Evolutionary conservation across 2,329 filamentous ascomycete species (phyloP), one percentile per base, ranked within the genome.

Genomic region (Trichoderma sp.): DNA sequence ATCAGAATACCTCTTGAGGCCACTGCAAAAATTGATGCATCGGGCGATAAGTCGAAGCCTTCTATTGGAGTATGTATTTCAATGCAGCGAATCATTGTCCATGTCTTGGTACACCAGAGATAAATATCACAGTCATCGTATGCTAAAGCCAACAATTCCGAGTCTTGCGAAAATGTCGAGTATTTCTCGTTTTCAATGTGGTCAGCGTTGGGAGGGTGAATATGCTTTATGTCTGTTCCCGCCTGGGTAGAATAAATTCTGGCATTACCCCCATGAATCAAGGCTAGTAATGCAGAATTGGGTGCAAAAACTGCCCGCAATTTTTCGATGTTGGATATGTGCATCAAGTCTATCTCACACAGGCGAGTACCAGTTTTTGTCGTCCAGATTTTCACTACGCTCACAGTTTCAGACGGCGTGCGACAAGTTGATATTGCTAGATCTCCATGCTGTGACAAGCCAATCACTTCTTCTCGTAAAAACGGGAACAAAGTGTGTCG

Each of bases 1-100:
- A 4, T 3, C 8, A 19, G 12, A 2, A 1, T 5, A 4, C 1
- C 2, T 0, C 0, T 0, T n/a, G 1, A 4, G 4, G 1, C 3
- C 3, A 6, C 1, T 1, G 29, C 34, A 37, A 37, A n/a, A 5
- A 39, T 27, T 8, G 35, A 1, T 12, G 4, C 19, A 7, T 58
- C 13, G 3, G 13, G 9, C 0, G 35, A 58, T 12, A 58, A 9
- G 7, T 39, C 34, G 22, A 27, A 57, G 3, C 9, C 1, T 4
- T 2, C 0, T 29, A 27, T 27, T 5, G 12, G 0, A 27, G 5
- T 2, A 3, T 15, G 0, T 8, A 22, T 8, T 17, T 8, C 2
- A 15, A 22, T 19, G 0, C 15, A 3, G 17, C 3, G 17, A 19
- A 29, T 19, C 4, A 9, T 9, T 9, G 17, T 59, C 57, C 57